Base-by-base conservation (phyloP, 176 grass and related monocot species). In the Raddia guianensis region DNA sequence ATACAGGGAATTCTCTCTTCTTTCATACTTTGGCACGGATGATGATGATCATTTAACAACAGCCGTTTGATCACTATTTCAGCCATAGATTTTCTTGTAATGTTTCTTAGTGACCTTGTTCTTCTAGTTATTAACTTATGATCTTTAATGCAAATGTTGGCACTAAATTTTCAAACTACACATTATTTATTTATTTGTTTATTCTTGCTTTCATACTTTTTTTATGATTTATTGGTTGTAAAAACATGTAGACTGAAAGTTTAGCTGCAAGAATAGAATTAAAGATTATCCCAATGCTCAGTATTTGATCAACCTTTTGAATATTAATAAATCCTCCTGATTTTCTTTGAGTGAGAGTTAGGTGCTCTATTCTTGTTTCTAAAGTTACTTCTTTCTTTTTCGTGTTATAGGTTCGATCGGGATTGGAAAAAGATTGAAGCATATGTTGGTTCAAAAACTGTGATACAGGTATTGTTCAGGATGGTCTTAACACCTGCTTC, bases 351-450 rank as follows among this genome's bases (percentile, higher is more conserved):
- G 10, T 72, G 73, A 59, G 51, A 59, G 5, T 19, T n/a, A 33
- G 11, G 52, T 75, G 51, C 4, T 67, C 14, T 40, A 13, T 21
- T 0, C 3, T 10, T 40, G 40, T 64, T 66, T 73, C 51, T 60
- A 14, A 67, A 20, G 20, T 75, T 49, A 18, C 34, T 16, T 67
- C 2, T 3, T 72, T 56, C 5, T 20, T 88, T 85, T 79, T 40
- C 16, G 58, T 80, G 15, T 47, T 73, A 16, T 87, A 96, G 93
- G 83, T 96, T 96, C 72, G 93, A 91, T 76, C 93, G 93, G 78
- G 93, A 96, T 80, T 96, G 93, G 93, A 96, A 92, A 79, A 96
- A 92, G 33, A 96, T 96, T 11, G 87, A 96, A 84, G 85, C 90
- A 43, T 96, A 88, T 67, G 84, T 96, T 86, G 93, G 93, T 54